A percentile compares a stretch with the other conserved stretches of the same genome.
Conservation (phyloP, 2,329 filamentous ascomycete species). For the Zelopaecilomyces penicillatus region DNA sequence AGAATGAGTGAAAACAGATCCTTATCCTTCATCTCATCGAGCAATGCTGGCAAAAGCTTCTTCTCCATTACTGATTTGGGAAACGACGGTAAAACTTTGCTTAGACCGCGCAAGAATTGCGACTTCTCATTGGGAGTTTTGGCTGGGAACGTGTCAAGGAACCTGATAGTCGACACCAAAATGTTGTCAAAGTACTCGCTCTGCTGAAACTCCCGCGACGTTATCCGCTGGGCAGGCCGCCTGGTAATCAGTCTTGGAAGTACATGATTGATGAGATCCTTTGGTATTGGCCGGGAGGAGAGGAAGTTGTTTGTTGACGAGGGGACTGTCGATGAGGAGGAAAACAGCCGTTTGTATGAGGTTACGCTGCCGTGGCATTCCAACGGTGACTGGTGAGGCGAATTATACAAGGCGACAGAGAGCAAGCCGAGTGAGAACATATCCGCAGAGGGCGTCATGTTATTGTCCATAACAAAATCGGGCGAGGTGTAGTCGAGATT, state of each 20-base stretch:
- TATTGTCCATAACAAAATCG: slow-evolving; percentile 88
- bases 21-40: slow-evolving; percentile 90
- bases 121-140: slow-evolving; percentile 89
- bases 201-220: slow-evolving; percentile 84
- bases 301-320: slow-evolving; percentile 77
- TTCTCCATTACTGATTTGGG: slow-evolving; percentile 90
- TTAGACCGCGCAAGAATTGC: slow-evolving; percentile 81
- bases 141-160: slow-evolving; percentile 81
- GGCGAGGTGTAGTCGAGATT: slow-evolving; percentile 91
- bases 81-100: slow-evolving; percentile 82
- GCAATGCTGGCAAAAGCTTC: slow-evolving; percentile 78
- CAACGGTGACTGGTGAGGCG: slow-evolving; percentile 81
- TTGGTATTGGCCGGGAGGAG: slow-evolving; percentile 69
- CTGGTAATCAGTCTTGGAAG: slow-evolving; percentile 81
- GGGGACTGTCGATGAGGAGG: slow-evolving; percentile 69
- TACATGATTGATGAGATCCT: slow-evolving; percentile 65
- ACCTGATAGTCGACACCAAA: slow-evolving; percentile 89
- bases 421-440: slow-evolving; percentile 90
- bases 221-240: slow-evolving; percentile 78
- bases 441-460: slow-evolving; percentile 74
- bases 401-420: slow-evolving; percentile 86
- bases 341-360: slow-evolving; percentile 77
- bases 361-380: slow-evolving; percentile 73
- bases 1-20: slow-evolving; percentile 79
- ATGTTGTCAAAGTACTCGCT: slow-evolving; percentile 97